Percentiles rank a stretch among this genome's conserved stretches.
phyloP scores from a whole-genome alignment of 1,284 basidiomycete genomes.

The Xanthoconium separans region DNA sequence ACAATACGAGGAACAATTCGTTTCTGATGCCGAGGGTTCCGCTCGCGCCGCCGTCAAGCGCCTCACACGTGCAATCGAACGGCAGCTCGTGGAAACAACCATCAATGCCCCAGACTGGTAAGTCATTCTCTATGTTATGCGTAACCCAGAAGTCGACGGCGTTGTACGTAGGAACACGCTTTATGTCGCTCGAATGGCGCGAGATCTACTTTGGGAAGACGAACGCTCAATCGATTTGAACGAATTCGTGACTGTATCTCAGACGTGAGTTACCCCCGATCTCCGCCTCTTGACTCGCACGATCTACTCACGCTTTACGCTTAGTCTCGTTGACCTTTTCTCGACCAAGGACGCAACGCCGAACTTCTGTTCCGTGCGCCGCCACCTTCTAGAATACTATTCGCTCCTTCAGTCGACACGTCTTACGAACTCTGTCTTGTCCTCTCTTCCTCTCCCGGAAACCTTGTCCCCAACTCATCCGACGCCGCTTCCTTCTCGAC shows the following conservation, averaged over 20 bases:
- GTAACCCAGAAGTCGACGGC: constrained; percentile 14
- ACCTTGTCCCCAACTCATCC: constrained; percentile 75
- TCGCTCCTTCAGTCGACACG: constrained; percentile 81
- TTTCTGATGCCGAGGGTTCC: constrained; percentile 64
- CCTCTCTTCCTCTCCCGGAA: constrained; percentile 74
- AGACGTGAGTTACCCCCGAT: constrained; percentile 61
- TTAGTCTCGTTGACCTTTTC: constrained; percentile 82
- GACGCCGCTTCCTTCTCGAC: constrained; percentile 75
- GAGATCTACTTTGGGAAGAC: constrained; percentile 85
- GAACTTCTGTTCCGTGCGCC: constrained; percentile 60
- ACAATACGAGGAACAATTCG: constrained; percentile 75
- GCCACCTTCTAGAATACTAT: constrained; percentile 81
- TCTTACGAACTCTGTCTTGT: constrained; percentile 80
- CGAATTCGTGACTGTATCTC: constrained; percentile 81
- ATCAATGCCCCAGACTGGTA: constrained; percentile 95
- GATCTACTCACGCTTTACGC: constrained; percentile 28
- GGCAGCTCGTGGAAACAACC: constrained; percentile 71
- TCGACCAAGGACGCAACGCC: constrained; percentile 62
- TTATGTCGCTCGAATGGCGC: constrained; percentile 84
- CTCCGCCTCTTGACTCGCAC: constrained; percentile 18
- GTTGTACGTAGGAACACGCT: constrained; percentile 70
- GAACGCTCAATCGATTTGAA: constrained; percentile 73
- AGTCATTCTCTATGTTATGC: constrained; percentile 10
- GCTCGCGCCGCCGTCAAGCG: constrained; percentile 84
- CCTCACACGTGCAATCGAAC: constrained; percentile 75